phyloP scores from a whole-genome alignment of 768 basidiomycete species.

The Russula foetens region DNA sequence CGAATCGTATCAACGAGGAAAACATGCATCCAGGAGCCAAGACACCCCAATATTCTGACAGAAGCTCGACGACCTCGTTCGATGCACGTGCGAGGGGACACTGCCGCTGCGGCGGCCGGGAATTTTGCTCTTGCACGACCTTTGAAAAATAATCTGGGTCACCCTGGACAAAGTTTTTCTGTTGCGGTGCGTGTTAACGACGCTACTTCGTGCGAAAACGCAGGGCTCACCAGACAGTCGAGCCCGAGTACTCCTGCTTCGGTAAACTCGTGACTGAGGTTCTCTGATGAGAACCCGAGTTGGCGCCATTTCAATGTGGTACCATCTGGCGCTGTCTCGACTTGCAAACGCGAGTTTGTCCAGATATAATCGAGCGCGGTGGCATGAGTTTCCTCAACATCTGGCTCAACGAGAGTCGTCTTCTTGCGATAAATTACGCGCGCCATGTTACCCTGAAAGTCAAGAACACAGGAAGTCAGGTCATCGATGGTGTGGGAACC shows the following conservation, averaged over 20 bases:
- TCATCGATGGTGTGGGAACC: constrained; percentile 75
- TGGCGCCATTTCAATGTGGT: constrained; percentile 60
- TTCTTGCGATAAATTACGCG: constrained; percentile 76
- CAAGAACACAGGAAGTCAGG: constrained; percentile 72
- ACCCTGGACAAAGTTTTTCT: constrained; percentile 61
- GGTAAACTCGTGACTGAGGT: constrained; percentile 66
- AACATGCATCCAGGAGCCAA: constrained; percentile 76
- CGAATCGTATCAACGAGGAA: background rate
- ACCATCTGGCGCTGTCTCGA: constrained; percentile 42
- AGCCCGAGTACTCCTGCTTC: constrained; percentile 76
- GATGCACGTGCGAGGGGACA: constrained; percentile 82
- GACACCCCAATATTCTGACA: constrained; percentile 81
- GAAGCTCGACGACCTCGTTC: constrained; percentile 75
- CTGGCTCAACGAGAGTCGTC: constrained; percentile 66
- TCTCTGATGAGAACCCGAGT: constrained; percentile 71
- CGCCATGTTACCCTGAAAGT: constrained; percentile 82
- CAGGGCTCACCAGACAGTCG: constrained; percentile 59
- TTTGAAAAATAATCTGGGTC: constrained; percentile 71
- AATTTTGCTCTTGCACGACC: constrained; percentile 75
- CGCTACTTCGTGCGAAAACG: background rate
- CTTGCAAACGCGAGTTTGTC: constrained; percentile 48
- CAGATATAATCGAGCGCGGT: constrained; percentile 60
- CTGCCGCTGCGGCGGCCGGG: constrained; percentile 60
- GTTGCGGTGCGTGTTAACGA: background rate
- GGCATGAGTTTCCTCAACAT: constrained; percentile 48